phyloP scores from a whole-genome alignment of 2,329 filamentous ascomycete species.

The Alternaria sp. region DNA sequence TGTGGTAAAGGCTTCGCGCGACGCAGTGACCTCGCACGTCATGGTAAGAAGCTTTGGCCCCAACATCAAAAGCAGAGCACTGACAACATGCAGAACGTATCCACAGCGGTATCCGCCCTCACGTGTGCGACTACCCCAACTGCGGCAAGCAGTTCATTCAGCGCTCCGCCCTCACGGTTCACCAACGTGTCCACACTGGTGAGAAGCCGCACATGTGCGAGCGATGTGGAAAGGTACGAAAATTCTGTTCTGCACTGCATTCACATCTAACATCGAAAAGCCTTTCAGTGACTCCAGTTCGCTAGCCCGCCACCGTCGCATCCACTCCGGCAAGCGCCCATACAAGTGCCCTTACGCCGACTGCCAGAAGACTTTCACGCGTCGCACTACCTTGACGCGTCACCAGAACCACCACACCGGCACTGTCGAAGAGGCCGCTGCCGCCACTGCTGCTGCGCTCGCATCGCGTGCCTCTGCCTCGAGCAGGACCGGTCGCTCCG shows the following conservation, averaged over 20 bases:
- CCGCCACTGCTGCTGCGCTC: conserved; percentile 84
- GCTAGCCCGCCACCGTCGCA: conserved; percentile 88
- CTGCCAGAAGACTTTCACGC: conserved; percentile 98
- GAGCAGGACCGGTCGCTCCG: conserved; percentile 66
- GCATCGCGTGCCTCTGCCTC: conserved; percentile 61
- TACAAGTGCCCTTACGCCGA: conserved; percentile 98
- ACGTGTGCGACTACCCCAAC: conserved; percentile 86
- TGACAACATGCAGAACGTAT: conserved; percentile 76
- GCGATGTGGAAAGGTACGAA: conserved; percentile 86
- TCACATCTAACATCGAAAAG: conserved; percentile 56
- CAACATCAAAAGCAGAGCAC: conserved; percentile 36
- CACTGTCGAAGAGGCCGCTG: conserved; percentile 91
- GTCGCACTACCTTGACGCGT: conserved; percentile 90
- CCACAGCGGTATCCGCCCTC: conserved; percentile 87
- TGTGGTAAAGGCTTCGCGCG: conserved; percentile 92
- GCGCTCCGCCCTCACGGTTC: conserved; percentile 91
- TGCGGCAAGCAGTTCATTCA: conserved; percentile 99
- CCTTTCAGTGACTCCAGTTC: conserved; percentile 97
- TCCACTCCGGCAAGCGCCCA: conserved; percentile 92
- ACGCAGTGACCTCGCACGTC: conserved; percentile 89
- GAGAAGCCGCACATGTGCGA: conserved; percentile 99
- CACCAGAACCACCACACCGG: conserved; percentile 97
- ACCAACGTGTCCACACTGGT: conserved; percentile 93
- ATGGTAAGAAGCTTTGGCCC: conserved; percentile 70
- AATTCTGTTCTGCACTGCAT: not conserved